Evolutionary conservation across 164 flowering plant species (phyloP).

Genomic region (Paratinospora sagittata): DNA sequence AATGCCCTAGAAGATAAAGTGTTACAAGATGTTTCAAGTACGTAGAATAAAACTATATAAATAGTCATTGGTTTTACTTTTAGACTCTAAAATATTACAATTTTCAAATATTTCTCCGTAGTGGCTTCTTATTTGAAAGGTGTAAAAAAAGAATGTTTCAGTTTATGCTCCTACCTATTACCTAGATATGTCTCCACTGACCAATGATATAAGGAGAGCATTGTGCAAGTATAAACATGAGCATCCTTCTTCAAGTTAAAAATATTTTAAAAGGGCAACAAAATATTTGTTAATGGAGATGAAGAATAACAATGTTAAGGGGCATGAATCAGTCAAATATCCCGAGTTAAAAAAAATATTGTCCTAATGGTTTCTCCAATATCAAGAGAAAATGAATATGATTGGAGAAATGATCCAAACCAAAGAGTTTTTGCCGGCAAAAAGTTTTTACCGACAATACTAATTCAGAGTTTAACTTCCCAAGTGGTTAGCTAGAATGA

Average conservation of each 20-base stretch:
- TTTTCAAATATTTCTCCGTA: too few species aligned
- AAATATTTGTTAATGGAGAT: background rate
- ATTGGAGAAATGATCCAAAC: background rate
- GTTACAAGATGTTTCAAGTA: too few species aligned
- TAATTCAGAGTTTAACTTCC: background rate
- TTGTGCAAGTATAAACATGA: background rate
- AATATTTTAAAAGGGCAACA: slow-evolving; percentile 1
- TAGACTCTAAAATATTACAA: too few species aligned
- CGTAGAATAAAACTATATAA: too few species aligned
- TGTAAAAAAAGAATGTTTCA: too few species aligned
- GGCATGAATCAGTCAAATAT: too few species aligned
- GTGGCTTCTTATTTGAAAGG: background rate
- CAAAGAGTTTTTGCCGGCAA: too few species aligned
- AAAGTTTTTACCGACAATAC: background rate
- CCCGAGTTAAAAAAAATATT: background rate
- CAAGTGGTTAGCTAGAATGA: background rate
- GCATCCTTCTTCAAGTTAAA: background rate
- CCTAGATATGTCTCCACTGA: too few species aligned
- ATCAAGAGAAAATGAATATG: slow-evolving; percentile 10
- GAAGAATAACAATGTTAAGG: slow-evolving; percentile 6
- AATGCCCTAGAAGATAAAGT: too few species aligned
- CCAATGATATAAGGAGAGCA: background rate
- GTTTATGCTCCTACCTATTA: too few species aligned
- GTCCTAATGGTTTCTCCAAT: too few species aligned
- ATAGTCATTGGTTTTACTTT: too few species aligned